These are phyloP conservation scores for Fusarium tricinctum DNA, from an alignment of 2,329 filamentous ascomycete genomes.

Conservation along the genomic window DNA sequence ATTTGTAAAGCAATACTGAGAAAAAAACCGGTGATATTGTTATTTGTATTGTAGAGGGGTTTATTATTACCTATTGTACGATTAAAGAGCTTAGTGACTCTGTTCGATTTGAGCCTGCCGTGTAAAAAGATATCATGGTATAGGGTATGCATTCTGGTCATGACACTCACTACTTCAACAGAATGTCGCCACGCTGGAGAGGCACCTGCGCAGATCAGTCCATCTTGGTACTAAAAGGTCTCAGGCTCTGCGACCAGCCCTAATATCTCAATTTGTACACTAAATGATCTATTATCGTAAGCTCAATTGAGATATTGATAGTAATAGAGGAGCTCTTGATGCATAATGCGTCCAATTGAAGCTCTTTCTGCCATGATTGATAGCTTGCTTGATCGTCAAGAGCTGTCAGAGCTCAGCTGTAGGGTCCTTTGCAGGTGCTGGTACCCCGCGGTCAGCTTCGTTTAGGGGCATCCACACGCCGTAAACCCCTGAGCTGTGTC, in stretches of 20 bases:
- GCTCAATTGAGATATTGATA: neutral
- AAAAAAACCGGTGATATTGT: neutral
- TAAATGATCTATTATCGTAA: neutral
- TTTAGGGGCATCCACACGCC: conserved; percentile 24
- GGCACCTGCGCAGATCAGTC: conserved; percentile 7
- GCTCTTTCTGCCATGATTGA: neutral
- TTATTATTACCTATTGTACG: neutral
- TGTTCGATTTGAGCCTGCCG: neutral
- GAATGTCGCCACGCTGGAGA: conserved; percentile 18
- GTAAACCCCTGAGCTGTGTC: conserved; percentile 43
- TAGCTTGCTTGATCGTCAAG: conserved; percentile 9
- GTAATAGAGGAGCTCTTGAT: neutral
- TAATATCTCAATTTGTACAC: neutral
- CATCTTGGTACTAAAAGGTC: conserved; percentile 16
- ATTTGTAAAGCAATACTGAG: neutral
- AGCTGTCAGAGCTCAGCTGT: conserved; percentile 19
- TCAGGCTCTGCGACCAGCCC: conserved; percentile 19
- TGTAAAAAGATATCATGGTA: neutral
- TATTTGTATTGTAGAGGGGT: neutral
- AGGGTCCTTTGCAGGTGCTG: conserved; percentile 22
- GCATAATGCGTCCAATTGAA: neutral
- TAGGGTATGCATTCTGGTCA: neutral
- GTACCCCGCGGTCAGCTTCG: conserved; percentile 47
- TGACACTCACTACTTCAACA: conserved; percentile 7
- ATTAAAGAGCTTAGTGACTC: neutral